A percentile compares a stretch with the other conserved stretches of the same genome.
phyloP scores from a whole-genome alignment of 805 yeast genomes.

The Candida ovalis region DNA sequence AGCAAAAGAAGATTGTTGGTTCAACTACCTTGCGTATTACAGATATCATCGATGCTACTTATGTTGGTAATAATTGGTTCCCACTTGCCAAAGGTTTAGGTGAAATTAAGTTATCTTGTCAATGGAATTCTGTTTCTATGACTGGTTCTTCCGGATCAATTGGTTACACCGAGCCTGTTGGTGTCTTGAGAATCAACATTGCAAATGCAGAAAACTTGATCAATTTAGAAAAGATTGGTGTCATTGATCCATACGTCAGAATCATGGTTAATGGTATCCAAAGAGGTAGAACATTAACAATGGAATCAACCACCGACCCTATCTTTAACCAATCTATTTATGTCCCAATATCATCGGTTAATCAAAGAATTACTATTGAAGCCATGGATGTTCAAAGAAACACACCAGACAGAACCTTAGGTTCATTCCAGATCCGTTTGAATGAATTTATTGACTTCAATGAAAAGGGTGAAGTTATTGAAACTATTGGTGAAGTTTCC shows the following conservation, averaged over 20 bases:
- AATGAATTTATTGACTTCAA: constrained; percentile 63
- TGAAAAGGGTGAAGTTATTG: constrained; percentile 59
- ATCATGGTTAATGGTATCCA: constrained; percentile 72
- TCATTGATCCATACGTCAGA: constrained; percentile 87
- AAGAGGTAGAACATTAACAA: constrained; percentile 71
- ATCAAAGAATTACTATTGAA: constrained; percentile 79
- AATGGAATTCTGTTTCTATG: constrained; percentile 85
- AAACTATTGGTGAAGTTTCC: constrained; percentile 53
- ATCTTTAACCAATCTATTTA: constrained; percentile 81
- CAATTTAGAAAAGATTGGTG: constrained; percentile 86
- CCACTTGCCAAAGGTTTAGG: constrained; percentile 68
- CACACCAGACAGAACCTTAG: constrained; percentile 83
- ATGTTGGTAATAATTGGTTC: constrained; percentile 76
- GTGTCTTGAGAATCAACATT: constrained; percentile 75
- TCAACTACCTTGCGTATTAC: constrained; percentile 54
- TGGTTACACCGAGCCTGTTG: constrained; percentile 92
- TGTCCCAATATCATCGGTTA: constrained; percentile 76
- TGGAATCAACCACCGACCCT: constrained; percentile 69
- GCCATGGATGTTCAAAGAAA: constrained; percentile 85
- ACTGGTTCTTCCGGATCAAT: constrained; percentile 62
- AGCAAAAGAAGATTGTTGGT: constrained; percentile 53
- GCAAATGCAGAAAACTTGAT: constrained; percentile 69
- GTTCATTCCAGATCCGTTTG: constrained; percentile 70
- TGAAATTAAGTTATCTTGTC: constrained; percentile 61
- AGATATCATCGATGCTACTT: constrained; percentile 72